Evolutionary conservation across 768 basidiomycete species (phyloP).

Genomic region (Leccinellum albellum): DNA sequence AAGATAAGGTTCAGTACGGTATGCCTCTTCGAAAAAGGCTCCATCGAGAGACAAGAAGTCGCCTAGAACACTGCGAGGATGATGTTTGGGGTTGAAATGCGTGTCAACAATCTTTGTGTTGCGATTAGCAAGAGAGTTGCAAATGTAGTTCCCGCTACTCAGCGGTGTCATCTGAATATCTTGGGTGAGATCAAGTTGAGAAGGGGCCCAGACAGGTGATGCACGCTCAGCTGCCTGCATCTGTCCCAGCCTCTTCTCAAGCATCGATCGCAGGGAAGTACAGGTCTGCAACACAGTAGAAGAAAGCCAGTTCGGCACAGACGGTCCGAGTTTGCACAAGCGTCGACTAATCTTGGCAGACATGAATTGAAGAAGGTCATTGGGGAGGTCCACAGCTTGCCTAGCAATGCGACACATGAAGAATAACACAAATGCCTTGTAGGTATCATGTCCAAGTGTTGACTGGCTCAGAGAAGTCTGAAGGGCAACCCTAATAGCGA

Average conservation of each 20-base stretch:
- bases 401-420: slow-evolving; percentile 31
- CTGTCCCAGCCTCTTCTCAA: slow-evolving; percentile 34
- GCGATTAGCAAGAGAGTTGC: background rate
- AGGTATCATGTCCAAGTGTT: slow-evolving; percentile 20
- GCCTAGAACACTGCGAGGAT: background rate
- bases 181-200: background rate
- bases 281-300: slow-evolving; percentile 35
- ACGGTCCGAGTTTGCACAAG: slow-evolving; percentile 21
- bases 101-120: background rate
- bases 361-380: slow-evolving; percentile 30
- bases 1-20: slow-evolving; percentile 6
- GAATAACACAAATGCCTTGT: slow-evolving; percentile 49
- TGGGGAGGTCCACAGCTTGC: slow-evolving; percentile 12
- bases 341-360: slow-evolving; percentile 27
- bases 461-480: slow-evolving; percentile 28
- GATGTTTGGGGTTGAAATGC: slow-evolving; percentile 4
- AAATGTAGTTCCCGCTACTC: background rate
- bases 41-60: slow-evolving; percentile 2
- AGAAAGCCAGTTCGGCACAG: slow-evolving; percentile 33
- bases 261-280: slow-evolving; percentile 7
- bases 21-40: slow-evolving; percentile 3
- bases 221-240: slow-evolving; percentile 27
- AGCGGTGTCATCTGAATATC: background rate
- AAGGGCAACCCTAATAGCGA: slow-evolving; percentile 30
- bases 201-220: slow-evolving; percentile 32